Percentiles rank a stretch among this genome's conserved stretches.
Evolutionary conservation across 2,329 filamentous ascomycete species (phyloP).

Genomic region (Arthroderma sp.): DNA sequence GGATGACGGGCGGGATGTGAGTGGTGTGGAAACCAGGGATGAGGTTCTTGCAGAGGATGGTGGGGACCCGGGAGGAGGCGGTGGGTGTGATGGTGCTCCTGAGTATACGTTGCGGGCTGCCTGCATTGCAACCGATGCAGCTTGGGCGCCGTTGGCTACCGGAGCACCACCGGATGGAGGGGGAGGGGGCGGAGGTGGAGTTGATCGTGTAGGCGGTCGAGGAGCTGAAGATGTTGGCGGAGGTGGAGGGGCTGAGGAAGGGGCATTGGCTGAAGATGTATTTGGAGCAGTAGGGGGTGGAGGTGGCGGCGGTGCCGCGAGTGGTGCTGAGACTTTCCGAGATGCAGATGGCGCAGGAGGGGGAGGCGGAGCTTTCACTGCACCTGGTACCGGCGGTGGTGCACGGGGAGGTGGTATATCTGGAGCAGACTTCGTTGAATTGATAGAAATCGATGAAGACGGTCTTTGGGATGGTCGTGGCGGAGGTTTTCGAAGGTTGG

Average conservation of each 20-base stretch:
- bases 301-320: conserved; percentile 33
- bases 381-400: conserved; percentile 51
- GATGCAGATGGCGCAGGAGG: conserved; percentile 32
- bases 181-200: conserved; percentile 37
- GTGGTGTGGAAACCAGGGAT: conserved; percentile 18
- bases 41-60: conserved; percentile 34
- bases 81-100: conserved; percentile 25
- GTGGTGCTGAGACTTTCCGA: conserved; percentile 44
- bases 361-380: conserved; percentile 40
- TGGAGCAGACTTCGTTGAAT: conserved; percentile 37
- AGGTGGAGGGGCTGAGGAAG: conserved; percentile 23
- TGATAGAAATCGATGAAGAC: conserved; percentile 45
- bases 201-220: conserved; percentile 21
- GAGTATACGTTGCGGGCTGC: conserved; percentile 47
- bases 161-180: conserved; percentile 21
- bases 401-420: conserved; percentile 40
- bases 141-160: conserved; percentile 27
- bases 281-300: conserved; percentile 28
- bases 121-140: conserved; percentile 42
- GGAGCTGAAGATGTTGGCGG: conserved; percentile 20
- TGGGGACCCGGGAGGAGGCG: conserved; percentile 34
- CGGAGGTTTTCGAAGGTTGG: conserved; percentile 47
- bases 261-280: conserved; percentile 26
- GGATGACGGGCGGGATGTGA: conserved; percentile 32
- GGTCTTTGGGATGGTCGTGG: conserved; percentile 42